Evolutionary conservation across 106 monocot genomes (phyloP).

Genomic region (Allium fistulosum): DNA sequence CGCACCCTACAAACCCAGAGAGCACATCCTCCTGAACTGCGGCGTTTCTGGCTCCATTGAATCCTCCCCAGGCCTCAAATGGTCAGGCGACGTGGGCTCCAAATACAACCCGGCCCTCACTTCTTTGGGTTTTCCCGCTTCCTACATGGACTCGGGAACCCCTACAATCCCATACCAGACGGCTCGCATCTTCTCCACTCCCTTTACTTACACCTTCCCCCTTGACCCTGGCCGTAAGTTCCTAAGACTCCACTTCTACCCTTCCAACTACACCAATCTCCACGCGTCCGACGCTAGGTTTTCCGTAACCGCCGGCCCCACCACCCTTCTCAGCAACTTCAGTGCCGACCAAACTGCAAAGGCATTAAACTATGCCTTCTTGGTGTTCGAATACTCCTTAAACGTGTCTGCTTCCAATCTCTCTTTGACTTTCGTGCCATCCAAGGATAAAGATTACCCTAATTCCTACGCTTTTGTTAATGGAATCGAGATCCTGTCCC

Average conservation of each 20-base stretch:
- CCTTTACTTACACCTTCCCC: constrained; percentile 58
- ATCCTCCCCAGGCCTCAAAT: constrained; percentile 11
- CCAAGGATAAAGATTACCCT: constrained; percentile 1
- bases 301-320: constrained; percentile 35
- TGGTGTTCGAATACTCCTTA: constrained; percentile 42
- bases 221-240: constrained; percentile 51
- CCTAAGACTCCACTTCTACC: constrained; percentile 42
- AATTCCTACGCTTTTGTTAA: constrained; percentile 54
- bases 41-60: constrained; percentile 14
- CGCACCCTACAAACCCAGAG: constrained; percentile 13
- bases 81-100: constrained; percentile 34
- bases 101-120: constrained; percentile 15
- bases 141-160: constrained; percentile 19
- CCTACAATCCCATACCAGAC: constrained; percentile 28
- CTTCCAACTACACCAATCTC: constrained; percentile 21
- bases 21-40: constrained; percentile 42
- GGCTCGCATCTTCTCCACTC: constrained; percentile 41
- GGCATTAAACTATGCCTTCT: constrained; percentile 37
- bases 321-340: constrained; percentile 55
- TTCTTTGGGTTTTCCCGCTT: constrained; percentile 11
- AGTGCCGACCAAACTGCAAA: constrained; percentile 35
- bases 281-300: constrained; percentile 31
- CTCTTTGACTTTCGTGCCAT: constrained; percentile 46
- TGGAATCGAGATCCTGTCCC: constrained; percentile 58
- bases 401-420: constrained; percentile 25